Conservation (phyloP, 2,329 filamentous ascomycete species). For the Pseudopithomyces maydicus region DNA sequence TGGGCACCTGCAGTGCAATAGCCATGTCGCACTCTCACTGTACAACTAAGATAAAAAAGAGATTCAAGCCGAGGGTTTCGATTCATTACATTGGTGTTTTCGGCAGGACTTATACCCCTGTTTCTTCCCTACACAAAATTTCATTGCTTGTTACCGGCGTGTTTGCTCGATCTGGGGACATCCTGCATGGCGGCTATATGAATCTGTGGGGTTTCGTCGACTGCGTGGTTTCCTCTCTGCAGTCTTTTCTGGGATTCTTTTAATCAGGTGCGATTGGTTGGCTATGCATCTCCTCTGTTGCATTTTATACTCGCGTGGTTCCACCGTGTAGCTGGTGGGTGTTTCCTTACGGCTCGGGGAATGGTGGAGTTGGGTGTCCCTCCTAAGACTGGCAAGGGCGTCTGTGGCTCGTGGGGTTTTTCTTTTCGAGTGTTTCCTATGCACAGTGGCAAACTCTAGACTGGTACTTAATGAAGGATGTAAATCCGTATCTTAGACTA, state of each 20-base stretch:
- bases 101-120: slow-evolving; percentile 48
- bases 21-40: slow-evolving; percentile 24
- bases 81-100: slow-evolving; percentile 44
- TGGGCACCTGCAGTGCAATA: slow-evolving; percentile 51
- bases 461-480: slow-evolving; percentile 49
- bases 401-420: slow-evolving; percentile 26
- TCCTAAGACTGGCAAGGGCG: slow-evolving; percentile 40
- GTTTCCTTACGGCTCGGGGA: slow-evolving; percentile 16
- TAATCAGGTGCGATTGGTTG: slow-evolving; percentile 24
- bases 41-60: slow-evolving; percentile 39
- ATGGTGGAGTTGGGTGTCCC: slow-evolving; percentile 40
- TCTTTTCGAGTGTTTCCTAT: slow-evolving; percentile 24
- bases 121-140: slow-evolving; percentile 40
- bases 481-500: slow-evolving; percentile 45
- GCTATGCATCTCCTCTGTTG: slow-evolving; percentile 30
- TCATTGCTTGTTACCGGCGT: slow-evolving; percentile 34
- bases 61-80: slow-evolving; percentile 25
- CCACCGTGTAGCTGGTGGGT: slow-evolving; percentile 13
- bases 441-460: slow-evolving; percentile 41
- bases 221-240: slow-evolving; percentile 17
- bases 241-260: slow-evolving; percentile 24
- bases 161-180: slow-evolving; percentile 29
- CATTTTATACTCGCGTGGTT: slow-evolving; percentile 26
- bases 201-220: slow-evolving; percentile 24
- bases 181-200: slow-evolving; percentile 34